Evolutionary conservation across 345 rosid genomes (phyloP).

Genomic region (Eucalyptus pauciflora): DNA sequence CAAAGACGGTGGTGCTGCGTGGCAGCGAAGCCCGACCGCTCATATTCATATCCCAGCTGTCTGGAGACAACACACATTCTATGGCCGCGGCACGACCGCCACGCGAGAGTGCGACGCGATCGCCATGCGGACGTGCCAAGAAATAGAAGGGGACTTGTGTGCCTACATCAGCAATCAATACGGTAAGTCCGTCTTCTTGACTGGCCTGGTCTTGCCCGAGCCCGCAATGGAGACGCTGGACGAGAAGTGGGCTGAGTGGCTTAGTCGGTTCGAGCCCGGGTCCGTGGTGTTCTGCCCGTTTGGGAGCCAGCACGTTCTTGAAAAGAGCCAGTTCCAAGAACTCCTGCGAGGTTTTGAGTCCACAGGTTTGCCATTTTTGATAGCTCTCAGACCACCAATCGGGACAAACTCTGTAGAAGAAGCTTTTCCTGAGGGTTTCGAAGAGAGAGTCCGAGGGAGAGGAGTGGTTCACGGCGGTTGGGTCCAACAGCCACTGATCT

Average conservation of each 20-base stretch:
- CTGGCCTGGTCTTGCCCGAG: constrained; percentile 50
- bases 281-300: constrained; percentile 60
- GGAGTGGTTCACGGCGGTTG: constrained; percentile 44
- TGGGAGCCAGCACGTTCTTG: constrained; percentile 46
- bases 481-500: constrained; percentile 37
- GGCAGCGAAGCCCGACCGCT: no score
- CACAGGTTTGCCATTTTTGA: constrained; percentile 42
- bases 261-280: constrained; percentile 24
- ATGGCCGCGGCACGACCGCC: no score
- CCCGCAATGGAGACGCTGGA: constrained; percentile 3
- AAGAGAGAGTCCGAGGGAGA: constrained; percentile 41
- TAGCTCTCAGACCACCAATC: constrained; percentile 43
- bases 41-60: no score
- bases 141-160: constrained; percentile 48
- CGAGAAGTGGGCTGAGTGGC: constrained; percentile 46
- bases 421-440: constrained; percentile 62
- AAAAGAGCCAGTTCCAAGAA: constrained; percentile 17
- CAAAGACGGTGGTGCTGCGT: no score
- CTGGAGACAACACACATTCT: no score
- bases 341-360: constrained; percentile 49
- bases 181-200: constrained; percentile 26
- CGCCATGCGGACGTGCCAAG: constrained; percentile 40
- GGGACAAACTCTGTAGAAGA: constrained; percentile 45
- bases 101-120: no score
- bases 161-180: constrained; percentile 44